Evolutionary conservation across 495 filamentous ascomycete species (phyloP), one percentile per base, ranked within the genome.

Genomic region (Pyrenula aspistea): DNA sequence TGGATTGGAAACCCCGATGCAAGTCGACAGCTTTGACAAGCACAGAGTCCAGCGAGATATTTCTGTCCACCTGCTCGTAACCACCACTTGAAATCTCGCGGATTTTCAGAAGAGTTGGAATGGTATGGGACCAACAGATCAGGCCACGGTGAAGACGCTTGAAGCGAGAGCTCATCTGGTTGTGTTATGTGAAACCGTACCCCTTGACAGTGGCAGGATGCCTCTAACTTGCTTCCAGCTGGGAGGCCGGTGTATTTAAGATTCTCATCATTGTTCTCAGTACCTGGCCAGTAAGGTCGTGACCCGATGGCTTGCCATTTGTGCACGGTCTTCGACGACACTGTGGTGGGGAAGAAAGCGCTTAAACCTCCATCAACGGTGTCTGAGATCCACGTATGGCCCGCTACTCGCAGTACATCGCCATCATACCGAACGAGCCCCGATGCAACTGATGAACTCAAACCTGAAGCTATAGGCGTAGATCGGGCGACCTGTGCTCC

Each of bases 11-110:
- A 84, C 1, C 86, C 86, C 2, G 78, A 78, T 2, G 70, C 67
- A 8, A 81, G 66, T 24, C 85, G 79, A 66, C 86, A 90, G 2
- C 79, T 78, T 2, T 64, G 68, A 65, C 86, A 89, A 0, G 75
- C 73, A 62, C 86, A 89, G n/a, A 78, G 77, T 2, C 84, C 85
- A 10, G 83, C 78, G 2, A 86, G 69, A 67, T 82, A 89, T 51
- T 71, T 77, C 15, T 61, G 72, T 24, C 67, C 60, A 48, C 57
- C 60, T 2, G 60, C 63, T 54, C 66, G 65, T 2, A 85, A 63
- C 75, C 77, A 83, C 79, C 80, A 85, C 51, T 75, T 73, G 48
- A 75, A 63, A 62, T 77, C 71, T 0, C 67, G 57, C 0, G 71
- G 62, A 25, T 80, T 78, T 19, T 63, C 61, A 19, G 67, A 57